Evolutionary conservation across 2,329 filamentous ascomycete genomes (phyloP).

Genomic region (Diplocarpon rosae): DNA sequence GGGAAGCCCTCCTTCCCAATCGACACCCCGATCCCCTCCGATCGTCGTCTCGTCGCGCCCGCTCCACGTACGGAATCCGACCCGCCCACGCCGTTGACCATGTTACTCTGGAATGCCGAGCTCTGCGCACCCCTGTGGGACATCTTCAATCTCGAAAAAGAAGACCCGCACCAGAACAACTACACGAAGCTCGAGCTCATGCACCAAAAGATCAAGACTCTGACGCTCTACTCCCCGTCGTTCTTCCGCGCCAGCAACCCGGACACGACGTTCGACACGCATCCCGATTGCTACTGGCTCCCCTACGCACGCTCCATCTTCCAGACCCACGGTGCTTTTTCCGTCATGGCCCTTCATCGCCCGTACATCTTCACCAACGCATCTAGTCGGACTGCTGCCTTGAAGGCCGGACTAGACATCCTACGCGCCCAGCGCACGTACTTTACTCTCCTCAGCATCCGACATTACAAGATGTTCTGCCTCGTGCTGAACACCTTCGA

Average conservation of each 20-base stretch:
- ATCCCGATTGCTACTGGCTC: constrained; percentile 45
- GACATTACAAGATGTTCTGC: constrained; percentile 42
- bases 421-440: constrained; percentile 45
- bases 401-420: constrained; percentile 44
- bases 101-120: constrained; percentile 39
- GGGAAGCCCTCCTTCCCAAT: constrained; percentile 39
- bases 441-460: constrained; percentile 34
- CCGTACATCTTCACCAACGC: constrained; percentile 50
- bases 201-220: constrained; percentile 38
- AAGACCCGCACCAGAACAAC: constrained; percentile 43
- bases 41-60: constrained; percentile 38
- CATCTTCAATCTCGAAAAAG: constrained; percentile 41
- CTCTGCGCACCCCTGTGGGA: constrained; percentile 38
- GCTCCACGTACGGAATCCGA: constrained; percentile 34
- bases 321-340: constrained; percentile 38
- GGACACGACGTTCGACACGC: constrained; percentile 44
- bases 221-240: constrained; percentile 39
- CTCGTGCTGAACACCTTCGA: constrained; percentile 55
- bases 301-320: constrained; percentile 36
- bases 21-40: constrained; percentile 39
- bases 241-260: constrained; percentile 44
- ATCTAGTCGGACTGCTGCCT: constrained; percentile 42
- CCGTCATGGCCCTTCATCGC: constrained; percentile 48
- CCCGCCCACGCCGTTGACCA: constrained; percentile 45
- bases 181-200: constrained; percentile 42